These are phyloP conservation scores for Globisporangium splendens DNA, from an alignment of 352 stramenopile genomes.

Conservation along the genomic window DNA sequence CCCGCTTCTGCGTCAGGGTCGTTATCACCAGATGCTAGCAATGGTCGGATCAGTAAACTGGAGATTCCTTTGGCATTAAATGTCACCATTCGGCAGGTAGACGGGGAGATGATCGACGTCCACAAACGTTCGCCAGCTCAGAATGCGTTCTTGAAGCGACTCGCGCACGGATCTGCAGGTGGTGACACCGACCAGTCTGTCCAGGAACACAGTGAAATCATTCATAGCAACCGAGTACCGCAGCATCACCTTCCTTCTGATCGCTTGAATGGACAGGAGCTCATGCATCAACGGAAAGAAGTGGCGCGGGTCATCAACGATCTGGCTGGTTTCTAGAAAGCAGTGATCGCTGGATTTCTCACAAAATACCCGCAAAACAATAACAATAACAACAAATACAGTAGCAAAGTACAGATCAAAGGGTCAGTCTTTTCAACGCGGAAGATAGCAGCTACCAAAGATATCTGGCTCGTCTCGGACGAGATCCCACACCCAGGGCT, in stretches of 20 bases:
- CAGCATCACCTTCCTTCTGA: conserved; percentile 2
- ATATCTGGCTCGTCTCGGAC: conserved; percentile 61
- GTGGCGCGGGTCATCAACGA: conserved; percentile 23
- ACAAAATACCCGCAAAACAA: no score
- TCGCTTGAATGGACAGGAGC: conserved; percentile 14
- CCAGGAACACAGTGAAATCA: neutral
- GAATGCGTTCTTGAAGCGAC: conserved; percentile 55
- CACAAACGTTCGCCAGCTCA: conserved; percentile 49
- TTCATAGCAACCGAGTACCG: neutral
- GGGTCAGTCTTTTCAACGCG: conserved; percentile 10
- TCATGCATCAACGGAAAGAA: conserved; percentile 33
- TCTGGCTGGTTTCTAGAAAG: neutral
- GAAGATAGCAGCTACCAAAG: conserved; percentile 72
- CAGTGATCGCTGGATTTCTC: no score
- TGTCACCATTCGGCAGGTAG: conserved; percentile 8
- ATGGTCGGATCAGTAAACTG: conserved; percentile 1
- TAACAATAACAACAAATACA: no score
- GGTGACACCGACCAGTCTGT: neutral
- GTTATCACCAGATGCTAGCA: neutral
- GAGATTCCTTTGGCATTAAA: conserved; percentile 9
- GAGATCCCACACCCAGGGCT: conserved; percentile 82
- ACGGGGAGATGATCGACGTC: conserved; percentile 3
- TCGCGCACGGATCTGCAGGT: conserved; percentile 7
- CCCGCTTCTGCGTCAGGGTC: neutral
- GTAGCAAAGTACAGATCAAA: neutral